Percentiles rank a stretch among this genome's conserved stretches.
Evolutionary conservation across 2,329 filamentous ascomycete species (phyloP).

Genomic region (Fusarium pseudocircinatum): DNA sequence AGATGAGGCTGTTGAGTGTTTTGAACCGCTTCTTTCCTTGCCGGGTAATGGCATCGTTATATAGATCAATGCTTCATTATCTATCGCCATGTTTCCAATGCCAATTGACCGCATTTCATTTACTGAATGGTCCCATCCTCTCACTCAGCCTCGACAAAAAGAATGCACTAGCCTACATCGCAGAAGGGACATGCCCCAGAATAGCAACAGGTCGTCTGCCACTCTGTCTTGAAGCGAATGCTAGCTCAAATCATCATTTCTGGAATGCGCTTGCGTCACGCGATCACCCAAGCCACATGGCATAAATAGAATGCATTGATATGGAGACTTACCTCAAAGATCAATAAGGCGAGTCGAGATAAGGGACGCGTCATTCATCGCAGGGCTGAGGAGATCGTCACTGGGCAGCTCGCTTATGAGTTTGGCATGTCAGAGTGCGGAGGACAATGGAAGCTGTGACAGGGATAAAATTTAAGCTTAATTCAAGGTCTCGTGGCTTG

Average conservation of each 20-base stretch:
- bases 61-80: not conserved
- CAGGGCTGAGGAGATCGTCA: constrained; percentile 2
- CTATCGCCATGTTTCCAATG: no score
- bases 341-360: not conserved
- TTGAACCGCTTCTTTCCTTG: not conserved
- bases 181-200: not conserved
- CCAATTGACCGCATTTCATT: not conserved
- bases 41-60: constrained; percentile 1
- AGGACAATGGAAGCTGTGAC: not conserved
- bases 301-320: not conserved
- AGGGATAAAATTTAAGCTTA: constrained; percentile 9
- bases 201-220: constrained; percentile 40
- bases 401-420: not conserved
- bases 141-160: constrained; percentile 25
- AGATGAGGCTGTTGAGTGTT: not conserved
- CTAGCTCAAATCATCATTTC: not conserved
- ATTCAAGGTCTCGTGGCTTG: not conserved
- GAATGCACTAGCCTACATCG: not conserved
- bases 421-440: not conserved
- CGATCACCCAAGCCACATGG: constrained; percentile 13
- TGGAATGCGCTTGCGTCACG: constrained; percentile 7
- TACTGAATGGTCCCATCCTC: not conserved
- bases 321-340: not conserved
- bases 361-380: constrained; percentile 21
- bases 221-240: not conserved